Conservation (phyloP, 345 rosid genomes). For the Punica granatum region DNA sequence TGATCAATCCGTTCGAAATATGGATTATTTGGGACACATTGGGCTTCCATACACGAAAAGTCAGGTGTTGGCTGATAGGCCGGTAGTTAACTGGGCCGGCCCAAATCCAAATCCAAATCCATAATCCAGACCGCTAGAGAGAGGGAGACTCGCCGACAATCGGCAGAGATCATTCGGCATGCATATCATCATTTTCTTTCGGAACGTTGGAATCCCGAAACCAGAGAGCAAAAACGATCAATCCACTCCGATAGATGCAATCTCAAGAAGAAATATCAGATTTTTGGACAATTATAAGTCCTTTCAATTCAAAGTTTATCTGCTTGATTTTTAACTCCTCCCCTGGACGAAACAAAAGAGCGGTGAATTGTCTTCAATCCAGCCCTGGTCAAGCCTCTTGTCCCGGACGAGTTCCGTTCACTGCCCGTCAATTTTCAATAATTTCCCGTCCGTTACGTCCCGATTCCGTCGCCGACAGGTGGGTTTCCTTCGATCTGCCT, state of each 20-base stretch:
- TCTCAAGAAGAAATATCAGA: neutral
- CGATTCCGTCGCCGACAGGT: neutral
- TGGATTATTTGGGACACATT: too few species aligned
- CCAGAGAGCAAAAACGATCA: neutral
- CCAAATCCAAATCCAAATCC: too few species aligned
- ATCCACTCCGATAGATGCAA: neutral
- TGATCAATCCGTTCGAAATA: too few species aligned
- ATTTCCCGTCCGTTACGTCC: neutral
- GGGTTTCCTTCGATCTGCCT: neutral
- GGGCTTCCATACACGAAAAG: too few species aligned
- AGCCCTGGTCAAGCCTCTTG: neutral
- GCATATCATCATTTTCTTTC: neutral
- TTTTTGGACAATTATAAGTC: neutral
- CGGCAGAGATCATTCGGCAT: neutral
- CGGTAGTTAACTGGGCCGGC: too few species aligned
- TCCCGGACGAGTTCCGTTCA: neutral
- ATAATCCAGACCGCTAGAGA: too few species aligned
- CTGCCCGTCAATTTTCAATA: neutral
- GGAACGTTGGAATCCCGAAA: neutral
- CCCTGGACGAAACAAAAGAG: neutral
- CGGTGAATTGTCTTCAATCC: neutral
- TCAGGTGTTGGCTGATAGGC: too few species aligned
- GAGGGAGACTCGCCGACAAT: too few species aligned
- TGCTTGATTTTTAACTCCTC: neutral
- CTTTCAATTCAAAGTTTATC: neutral